A percentile compares a stretch with the other conserved stretches of the same genome.
phyloP scores from a whole-genome alignment of 2,329 filamentous ascomycete genomes.

The Canariomyces notabilis region DNA sequence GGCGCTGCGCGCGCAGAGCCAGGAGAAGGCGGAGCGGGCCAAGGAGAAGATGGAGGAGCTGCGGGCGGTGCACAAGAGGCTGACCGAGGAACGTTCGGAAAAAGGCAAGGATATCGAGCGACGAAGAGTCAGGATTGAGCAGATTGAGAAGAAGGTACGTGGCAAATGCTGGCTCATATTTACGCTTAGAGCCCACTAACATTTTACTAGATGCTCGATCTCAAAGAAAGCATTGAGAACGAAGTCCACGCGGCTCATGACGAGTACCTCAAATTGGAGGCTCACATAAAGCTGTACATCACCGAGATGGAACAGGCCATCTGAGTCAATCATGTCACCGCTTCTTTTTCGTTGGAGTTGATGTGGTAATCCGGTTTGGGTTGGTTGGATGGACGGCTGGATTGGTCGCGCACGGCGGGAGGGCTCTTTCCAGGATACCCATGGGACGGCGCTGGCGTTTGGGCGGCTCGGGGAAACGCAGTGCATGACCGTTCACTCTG shows the following conservation, averaged over 20 bases:
- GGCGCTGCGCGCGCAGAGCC: slow-evolving; percentile 72
- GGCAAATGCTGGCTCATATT: not conserved
- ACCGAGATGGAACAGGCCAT: slow-evolving; percentile 97
- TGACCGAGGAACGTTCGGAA: slow-evolving; percentile 79
- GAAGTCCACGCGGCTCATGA: slow-evolving; percentile 87
- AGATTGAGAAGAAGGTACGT: slow-evolving; percentile 94
- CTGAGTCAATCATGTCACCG: slow-evolving; percentile 23
- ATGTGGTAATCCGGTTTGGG: slow-evolving; percentile 27
- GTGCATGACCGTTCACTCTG: too few relatives aligned
- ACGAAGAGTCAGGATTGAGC: slow-evolving; percentile 87
- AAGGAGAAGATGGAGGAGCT: slow-evolving; percentile 89
- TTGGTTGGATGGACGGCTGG: slow-evolving; percentile 10
- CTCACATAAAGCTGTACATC: slow-evolving; percentile 95
- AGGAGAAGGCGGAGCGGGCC: slow-evolving; percentile 74
- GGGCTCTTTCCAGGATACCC: slow-evolving; percentile 29
- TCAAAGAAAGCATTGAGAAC: slow-evolving; percentile 95
- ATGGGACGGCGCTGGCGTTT: slow-evolving; percentile 20
- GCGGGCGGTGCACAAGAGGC: slow-evolving; percentile 67
- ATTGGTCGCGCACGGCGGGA: slow-evolving; percentile 12
- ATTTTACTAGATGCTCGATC: slow-evolving; percentile 74
- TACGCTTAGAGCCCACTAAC: slow-evolving; percentile 25
- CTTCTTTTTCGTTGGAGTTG: slow-evolving; percentile 15
- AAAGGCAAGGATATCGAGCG: slow-evolving; percentile 91
- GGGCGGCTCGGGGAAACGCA: slow-evolving; percentile 1
- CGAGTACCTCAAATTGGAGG: slow-evolving; percentile 95